Base-by-base conservation (phyloP, 225 moss, liverwort and hornwort genomes). In the Anthoceros angustus region DNA sequence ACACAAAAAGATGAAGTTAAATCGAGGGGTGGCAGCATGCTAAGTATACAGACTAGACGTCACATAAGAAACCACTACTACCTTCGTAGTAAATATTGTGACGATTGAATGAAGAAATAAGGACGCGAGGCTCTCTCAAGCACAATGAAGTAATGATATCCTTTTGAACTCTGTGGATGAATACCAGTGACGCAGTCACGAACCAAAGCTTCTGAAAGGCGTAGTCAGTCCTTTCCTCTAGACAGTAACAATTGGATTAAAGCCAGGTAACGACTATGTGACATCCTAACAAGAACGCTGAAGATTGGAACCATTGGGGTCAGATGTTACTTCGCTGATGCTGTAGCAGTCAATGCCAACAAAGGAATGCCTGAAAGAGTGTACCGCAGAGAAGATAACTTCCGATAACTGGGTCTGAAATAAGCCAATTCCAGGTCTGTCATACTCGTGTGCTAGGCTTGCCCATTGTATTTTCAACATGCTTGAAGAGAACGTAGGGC, bases 21-120 rank as follows among this genome's bases (percentile, higher is more conserved):
- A 23, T 20, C 23, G 55, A 7, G n/a, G 10, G 18, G 5, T 20
- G 18, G 23, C 55, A 55, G n/a, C 5, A 18, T 55, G 55, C 46
- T 0, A 12, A 0, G 46, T 48, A 48, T 1, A 12, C 2, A 48
- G 2, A 48, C 18, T 48, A 12, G 14, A 2, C 46, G 18, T 23
- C 3, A 66, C 20, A 46, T 7, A 49, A 43, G 25, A 67, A n/a
- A 43, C 26, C 10, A 39, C 4, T n/a, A n/a, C 40, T 63, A 83
- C 82, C 82, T 85, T 88, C 87, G 65, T 88, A 88, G 41, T 68
- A 81, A 41, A 88, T 88, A 43, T 88, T 88, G 25, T 85, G 79
- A 67, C 87, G 85, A 67, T 88, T 88, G 50, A 81, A 85, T 39
- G 87, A 88, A 45, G 87, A 81, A 9, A 85, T 62, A 18, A 84